Base-by-base conservation (phyloP, 441 rosid species). In the Euphorbia celastroides region DNA sequence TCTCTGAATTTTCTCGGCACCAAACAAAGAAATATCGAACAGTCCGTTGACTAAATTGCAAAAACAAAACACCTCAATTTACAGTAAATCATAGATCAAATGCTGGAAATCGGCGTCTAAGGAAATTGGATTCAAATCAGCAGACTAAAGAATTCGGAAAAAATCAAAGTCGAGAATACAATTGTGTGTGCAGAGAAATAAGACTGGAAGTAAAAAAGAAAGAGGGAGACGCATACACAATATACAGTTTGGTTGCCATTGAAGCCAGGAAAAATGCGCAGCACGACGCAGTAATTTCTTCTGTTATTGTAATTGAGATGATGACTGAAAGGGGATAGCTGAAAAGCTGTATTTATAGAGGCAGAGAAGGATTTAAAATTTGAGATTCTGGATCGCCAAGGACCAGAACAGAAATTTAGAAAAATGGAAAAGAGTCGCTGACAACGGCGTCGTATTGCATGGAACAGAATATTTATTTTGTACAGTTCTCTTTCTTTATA, bases 181-280 rank as follows among this genome's bases (percentile, higher is more conserved):
- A 7, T 23, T 2, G 23, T 28, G 14, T 50, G 50, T n/a, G 13
- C 20, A 10, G 34, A 3, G 5, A 7, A 3, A 7, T 23, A 54
- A 11, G 57, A 1, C 16, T 2, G 9, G 10, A 27, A n/a, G 62
- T 0, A 38, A 7, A 19, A 17, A 28, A 17, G 65, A 10, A 9
- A 27, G 28, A 27, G 46, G 66, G 55, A 51, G 57, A 66, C 1
- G 78, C 88, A 22, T 89, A 89, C 96, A 87, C 93, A 69, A 89
- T 87, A 77, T 87, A 89, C 51, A 89, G 80, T 84, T 89, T 87
- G 65, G 82, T 78, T n/a, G 90, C 89, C 96, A 89, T 89, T 22
- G 79, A 67, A 69, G 54, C 50, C 14, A 32, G 44, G 36, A 16
- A n/a, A 34, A 55, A 22, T 64, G 54, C 36, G 13, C 60, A 14